These are phyloP conservation scores for Monilinia aucupariae DNA, from an alignment of 2,329 filamentous ascomycete species.

Conservation along the genomic window DNA sequence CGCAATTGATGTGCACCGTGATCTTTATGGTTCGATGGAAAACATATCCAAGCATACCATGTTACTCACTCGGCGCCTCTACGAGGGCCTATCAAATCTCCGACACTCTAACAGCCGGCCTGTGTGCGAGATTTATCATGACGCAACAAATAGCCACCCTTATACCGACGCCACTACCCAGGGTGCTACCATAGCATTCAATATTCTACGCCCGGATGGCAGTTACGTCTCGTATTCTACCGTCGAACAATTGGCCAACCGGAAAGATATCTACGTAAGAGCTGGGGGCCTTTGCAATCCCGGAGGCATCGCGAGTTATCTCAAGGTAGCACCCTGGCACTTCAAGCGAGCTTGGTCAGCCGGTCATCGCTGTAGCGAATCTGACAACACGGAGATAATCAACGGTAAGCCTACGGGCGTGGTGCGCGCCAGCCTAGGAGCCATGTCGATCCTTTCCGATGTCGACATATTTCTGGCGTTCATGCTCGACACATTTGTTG, in stretches of 20 bases:
- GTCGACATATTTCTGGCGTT: conserved; percentile 67
- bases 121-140: conserved; percentile 33
- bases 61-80: conserved; percentile 55
- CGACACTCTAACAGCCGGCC: conserved; percentile 56
- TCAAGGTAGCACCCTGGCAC: conserved; percentile 70
- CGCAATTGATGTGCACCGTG: conserved; percentile 63
- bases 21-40: conserved; percentile 65
- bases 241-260: conserved; percentile 74
- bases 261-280: conserved; percentile 77
- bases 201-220: conserved; percentile 63
- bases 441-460: conserved; percentile 77
- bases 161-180: conserved; percentile 33
- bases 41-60: conserved; percentile 65
- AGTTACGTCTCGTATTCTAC: conserved; percentile 73
- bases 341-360: conserved; percentile 78
- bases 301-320: conserved; percentile 68
- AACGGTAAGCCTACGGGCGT: conserved; percentile 82
- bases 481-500: conserved; percentile 46
- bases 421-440: conserved; percentile 76
- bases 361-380: conserved; percentile 76
- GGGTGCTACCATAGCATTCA: conserved; percentile 80
- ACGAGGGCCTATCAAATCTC: conserved; percentile 51
- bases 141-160: conserved; percentile 33
- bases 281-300: conserved; percentile 90
- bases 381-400: conserved; percentile 64